Conservation (phyloP, 495 filamentous ascomycete genomes). For the Penicillium roqueforti region DNA sequence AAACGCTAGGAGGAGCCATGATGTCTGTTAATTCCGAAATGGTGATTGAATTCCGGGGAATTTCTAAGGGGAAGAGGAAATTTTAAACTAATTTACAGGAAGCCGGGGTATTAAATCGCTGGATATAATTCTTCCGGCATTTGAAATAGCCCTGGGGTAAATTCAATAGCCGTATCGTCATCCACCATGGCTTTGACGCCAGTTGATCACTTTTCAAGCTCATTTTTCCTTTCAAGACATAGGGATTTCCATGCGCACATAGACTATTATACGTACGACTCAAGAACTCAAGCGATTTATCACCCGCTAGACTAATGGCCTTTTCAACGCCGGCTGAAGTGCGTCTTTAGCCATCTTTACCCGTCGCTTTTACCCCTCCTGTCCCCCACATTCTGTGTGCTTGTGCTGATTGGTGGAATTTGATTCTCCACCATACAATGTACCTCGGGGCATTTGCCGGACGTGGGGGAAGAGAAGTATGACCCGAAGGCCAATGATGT, state of each 20-base stretch:
- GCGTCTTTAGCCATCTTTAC: neutral
- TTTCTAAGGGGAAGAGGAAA: slow-evolving; percentile 5
- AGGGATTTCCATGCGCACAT: neutral
- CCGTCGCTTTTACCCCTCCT: slow-evolving; percentile 8
- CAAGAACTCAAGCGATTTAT: neutral
- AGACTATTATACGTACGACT: too few relatives aligned
- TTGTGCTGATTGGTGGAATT: slow-evolving; percentile 21
- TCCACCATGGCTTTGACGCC: neutral
- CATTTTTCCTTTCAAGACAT: neutral
- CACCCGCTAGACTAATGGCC: neutral
- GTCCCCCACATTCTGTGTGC: slow-evolving; percentile 19
- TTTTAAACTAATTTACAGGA: slow-evolving; percentile 13
- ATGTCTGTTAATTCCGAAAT: slow-evolving; percentile 15
- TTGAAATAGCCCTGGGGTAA: slow-evolving; percentile 23
- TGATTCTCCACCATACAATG: slow-evolving; percentile 23
- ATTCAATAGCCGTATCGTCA: slow-evolving; percentile 32
- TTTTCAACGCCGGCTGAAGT: neutral
- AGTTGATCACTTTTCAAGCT: neutral
- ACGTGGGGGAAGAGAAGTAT: slow-evolving; percentile 22
- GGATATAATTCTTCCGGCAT: slow-evolving; percentile 31
- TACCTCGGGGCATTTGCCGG: slow-evolving; percentile 24
- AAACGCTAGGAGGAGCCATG: slow-evolving; percentile 77
- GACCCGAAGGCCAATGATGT: neutral
- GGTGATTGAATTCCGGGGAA: neutral
- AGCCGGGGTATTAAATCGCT: slow-evolving; percentile 10